Base-by-base conservation (phyloP, 1,284 basidiomycete genomes). In the Violaceomyces palustris region DNA sequence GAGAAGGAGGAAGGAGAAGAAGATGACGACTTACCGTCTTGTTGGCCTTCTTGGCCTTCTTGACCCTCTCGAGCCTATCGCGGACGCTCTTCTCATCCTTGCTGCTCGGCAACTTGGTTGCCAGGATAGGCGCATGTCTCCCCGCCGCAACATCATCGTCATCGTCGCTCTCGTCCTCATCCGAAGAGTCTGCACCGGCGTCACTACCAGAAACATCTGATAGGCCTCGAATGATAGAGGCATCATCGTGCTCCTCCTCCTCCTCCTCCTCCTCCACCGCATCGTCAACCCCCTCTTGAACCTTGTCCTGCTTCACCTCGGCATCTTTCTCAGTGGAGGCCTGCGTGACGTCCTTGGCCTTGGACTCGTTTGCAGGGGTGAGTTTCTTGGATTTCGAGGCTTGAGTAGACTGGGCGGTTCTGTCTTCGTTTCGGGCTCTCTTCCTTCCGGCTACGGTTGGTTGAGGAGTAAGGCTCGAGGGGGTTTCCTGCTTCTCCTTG, bases 61-160 rank as follows among this genome's bases (percentile, higher is more conserved):
- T 37, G 3, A 69, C 54, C 39, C 62, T 62, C 39, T 62, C 64
- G 3, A 72, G 56, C 9, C 68, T 55, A 18, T 53, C 50, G 11
- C 42, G 37, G 19, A 72, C 69, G 1, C 47, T 59, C 0, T 51
- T 53, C 17, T 72, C 68, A 44, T 71, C 66, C 38, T 67, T 68
- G 24, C 58, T 62, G 52, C 64, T 71, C 18, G 68, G 68, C 19
- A 72, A 53, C 48, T 52, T 69, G 43, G 38, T 42, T 11, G 32
- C 50, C 11, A 38, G 50, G 35, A 50, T 50, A 2, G 56, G 46
- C 3, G 46, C 50, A 1, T 44, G 49, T 12, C 34, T 39, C 10
- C 27, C 27, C 22, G 56, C 39, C 3, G 55, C 35, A 1, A 42
- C 49, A 39, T 68, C 58, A 21, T 66, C 65, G 15, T 67, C 64